phyloP scores from a whole-genome alignment of 768 basidiomycete genomes.

The Rhizopogon roseolus region DNA sequence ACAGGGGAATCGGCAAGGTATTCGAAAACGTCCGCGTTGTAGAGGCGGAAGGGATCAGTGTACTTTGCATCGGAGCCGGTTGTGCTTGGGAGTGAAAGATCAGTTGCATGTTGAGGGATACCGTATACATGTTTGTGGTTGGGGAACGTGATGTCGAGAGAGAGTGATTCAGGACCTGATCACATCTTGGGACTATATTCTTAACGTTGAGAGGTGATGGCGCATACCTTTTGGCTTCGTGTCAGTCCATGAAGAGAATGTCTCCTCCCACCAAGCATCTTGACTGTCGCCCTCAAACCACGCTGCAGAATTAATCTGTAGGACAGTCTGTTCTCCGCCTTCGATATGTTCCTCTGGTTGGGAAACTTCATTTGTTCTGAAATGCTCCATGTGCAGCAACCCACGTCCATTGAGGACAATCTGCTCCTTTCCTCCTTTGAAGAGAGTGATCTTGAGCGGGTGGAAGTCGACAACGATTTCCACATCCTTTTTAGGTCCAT shows the following conservation, averaged over 20 bases:
- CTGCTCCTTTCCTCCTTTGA: conserved; percentile 73
- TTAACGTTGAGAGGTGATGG: neutral
- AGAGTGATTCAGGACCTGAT: conserved; percentile 92
- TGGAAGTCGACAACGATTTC: conserved; percentile 68
- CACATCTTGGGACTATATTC: neutral
- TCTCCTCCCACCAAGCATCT: conserved; percentile 88
- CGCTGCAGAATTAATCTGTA: conserved; percentile 47
- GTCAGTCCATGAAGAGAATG: conserved; percentile 83
- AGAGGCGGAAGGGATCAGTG: conserved; percentile 90
- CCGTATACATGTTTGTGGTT: conserved; percentile 90
- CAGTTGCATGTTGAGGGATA: conserved; percentile 94
- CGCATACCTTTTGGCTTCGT: conserved; percentile 87
- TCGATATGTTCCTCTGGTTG: conserved; percentile 33
- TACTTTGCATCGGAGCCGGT: conserved; percentile 72
- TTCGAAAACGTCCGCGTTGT: conserved; percentile 95
- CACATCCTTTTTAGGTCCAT: conserved; percentile 57
- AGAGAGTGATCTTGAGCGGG: conserved; percentile 72
- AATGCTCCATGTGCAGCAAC: conserved; percentile 97
- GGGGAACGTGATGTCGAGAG: conserved; percentile 90
- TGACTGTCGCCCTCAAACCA: conserved; percentile 92
- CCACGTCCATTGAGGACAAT: conserved; percentile 87
- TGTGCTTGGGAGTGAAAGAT: conserved; percentile 84
- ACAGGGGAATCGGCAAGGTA: conserved; percentile 78
- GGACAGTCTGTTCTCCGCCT: conserved; percentile 40
- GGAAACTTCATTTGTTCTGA: conserved; percentile 58